Conservation (phyloP, 2,329 filamentous ascomycete species). For the Xylaria multiplex region DNA sequence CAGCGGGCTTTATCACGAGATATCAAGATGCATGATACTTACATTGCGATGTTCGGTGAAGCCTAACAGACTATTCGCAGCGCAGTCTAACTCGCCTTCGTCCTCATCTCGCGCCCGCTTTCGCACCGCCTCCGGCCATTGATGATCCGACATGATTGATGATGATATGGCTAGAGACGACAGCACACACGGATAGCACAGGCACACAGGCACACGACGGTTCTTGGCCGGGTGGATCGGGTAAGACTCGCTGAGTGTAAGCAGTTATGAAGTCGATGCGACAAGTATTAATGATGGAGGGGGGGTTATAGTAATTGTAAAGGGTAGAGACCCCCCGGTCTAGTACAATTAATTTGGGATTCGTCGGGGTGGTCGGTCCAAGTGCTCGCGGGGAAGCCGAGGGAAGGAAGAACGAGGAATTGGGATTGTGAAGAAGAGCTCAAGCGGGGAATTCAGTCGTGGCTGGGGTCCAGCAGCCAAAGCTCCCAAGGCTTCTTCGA, state of each 20-base stretch:
- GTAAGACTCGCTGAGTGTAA: background rate
- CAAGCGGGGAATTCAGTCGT: slow-evolving; percentile 32
- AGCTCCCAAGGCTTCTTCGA: slow-evolving; percentile 31
- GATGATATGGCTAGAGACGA: background rate
- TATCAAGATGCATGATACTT: slow-evolving; percentile 34
- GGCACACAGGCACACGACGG: background rate
- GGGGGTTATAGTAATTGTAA: background rate
- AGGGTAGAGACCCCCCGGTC: background rate
- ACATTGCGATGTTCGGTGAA: slow-evolving; percentile 51
- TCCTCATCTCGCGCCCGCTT: slow-evolving; percentile 48
- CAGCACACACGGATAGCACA: background rate
- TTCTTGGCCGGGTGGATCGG: background rate
- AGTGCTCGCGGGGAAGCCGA: slow-evolving; percentile 31
- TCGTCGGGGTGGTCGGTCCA: slow-evolving; percentile 1
- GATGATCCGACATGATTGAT: slow-evolving; percentile 30
- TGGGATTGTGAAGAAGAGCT: slow-evolving; percentile 19
- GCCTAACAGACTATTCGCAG: slow-evolving; percentile 40
- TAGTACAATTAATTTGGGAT: slow-evolving; percentile 3
- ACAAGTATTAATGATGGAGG: slow-evolving; percentile 16
- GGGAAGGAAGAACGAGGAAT: slow-evolving; percentile 18
- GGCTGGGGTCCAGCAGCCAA: slow-evolving; percentile 39
- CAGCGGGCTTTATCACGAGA: slow-evolving; percentile 9
- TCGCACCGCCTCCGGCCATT: slow-evolving; percentile 37
- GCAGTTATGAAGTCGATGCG: background rate
- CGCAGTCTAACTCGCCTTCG: slow-evolving; percentile 33